phyloP scores from a whole-genome alignment of 768 basidiomycete species.

The Leucosporidium yakuticum region DNA sequence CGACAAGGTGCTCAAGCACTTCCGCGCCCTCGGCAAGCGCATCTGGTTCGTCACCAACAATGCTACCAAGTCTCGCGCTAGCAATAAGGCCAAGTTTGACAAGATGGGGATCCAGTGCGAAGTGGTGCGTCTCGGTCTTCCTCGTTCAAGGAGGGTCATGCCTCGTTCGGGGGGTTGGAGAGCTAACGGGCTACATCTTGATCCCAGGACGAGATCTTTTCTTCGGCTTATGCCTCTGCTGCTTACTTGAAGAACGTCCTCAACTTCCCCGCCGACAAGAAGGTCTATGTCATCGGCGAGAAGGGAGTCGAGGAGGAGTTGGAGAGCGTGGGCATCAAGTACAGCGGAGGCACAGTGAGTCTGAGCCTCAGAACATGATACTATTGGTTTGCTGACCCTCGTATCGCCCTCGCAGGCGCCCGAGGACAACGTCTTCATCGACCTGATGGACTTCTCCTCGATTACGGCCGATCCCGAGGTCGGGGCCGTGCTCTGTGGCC shows the following conservation, averaged over 20 bases:
- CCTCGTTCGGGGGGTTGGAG: not conserved
- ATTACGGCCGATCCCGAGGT: slow-evolving; percentile 60
- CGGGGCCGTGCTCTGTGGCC: slow-evolving; percentile 89
- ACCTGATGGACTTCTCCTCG: slow-evolving; percentile 58
- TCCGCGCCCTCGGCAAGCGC: slow-evolving; percentile 30
- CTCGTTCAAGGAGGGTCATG: not conserved
- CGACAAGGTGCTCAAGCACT: slow-evolving; percentile 23
- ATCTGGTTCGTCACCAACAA: slow-evolving; percentile 65
- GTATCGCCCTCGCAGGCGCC: slow-evolving; percentile 59
- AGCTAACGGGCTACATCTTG: not conserved
- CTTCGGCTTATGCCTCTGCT: slow-evolving; percentile 81
- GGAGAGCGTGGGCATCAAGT: slow-evolving; percentile 71
- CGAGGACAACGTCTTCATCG: slow-evolving; percentile 71
- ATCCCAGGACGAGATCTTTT: slow-evolving; percentile 85
- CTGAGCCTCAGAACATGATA: slow-evolving; percentile 4
- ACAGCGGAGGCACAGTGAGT: slow-evolving; percentile 77
- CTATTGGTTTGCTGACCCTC: slow-evolving; percentile 5
- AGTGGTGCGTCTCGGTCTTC: slow-evolving; percentile 57
- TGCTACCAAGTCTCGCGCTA: slow-evolving; percentile 81
- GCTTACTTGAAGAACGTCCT: slow-evolving; percentile 82
- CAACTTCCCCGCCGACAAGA: slow-evolving; percentile 81
- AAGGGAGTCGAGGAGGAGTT: slow-evolving; percentile 88
- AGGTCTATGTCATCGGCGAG: slow-evolving; percentile 93
- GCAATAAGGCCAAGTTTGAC: slow-evolving; percentile 87
- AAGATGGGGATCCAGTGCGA: slow-evolving; percentile 74